Base-by-base conservation (phyloP, 495 filamentous ascomycete species). In the Astrothelium subdiscretum region DNA sequence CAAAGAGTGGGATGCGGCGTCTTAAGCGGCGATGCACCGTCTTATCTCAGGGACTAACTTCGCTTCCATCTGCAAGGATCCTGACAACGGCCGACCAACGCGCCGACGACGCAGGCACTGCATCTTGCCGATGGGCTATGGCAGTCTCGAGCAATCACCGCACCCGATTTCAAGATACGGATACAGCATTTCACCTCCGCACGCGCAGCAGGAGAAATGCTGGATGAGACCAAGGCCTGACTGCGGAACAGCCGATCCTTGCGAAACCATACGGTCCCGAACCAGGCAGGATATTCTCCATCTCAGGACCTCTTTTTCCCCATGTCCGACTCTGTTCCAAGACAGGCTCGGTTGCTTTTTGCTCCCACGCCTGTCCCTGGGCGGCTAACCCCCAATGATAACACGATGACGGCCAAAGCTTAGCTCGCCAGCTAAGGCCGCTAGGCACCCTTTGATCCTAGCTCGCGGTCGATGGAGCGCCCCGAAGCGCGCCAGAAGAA, bases 1-100 rank as follows among this genome's bases (percentile, higher is more conserved):
- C 26, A 54, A 29, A 54, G 48, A 54, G 48, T 54, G 48, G 48
- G 48, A 54, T 54, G 48, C n/a, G 48, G 48, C 48, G 20, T 54
- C 48, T 54, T n/a, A 54, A 24, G 12, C 12, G 48, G 12, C 24
- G 48, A 10, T 5, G 24, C 48, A 26, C 26, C 11, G 48, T 54
- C 48, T 54, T 29, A 54, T 54, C 48, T 54, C 20, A 54, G 48
- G 48, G 24, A 5, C 20, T 54, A 20, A 29, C 5, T 54, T 10
- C 48, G 48, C 22, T 29, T 29, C 3, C 8, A 2, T 54, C 48
- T 8, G 12, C 48, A 29, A 29, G 20, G 20, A 54, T 38, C 35
- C 24, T 54, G 24, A 54, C 24, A 54, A 54, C 48, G 48, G 20
- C 48, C 48, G 48, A 29, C 24, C 48, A 29, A 26, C 24, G 48